These are phyloP conservation scores for Ambrosiella xylebori DNA, from an alignment of 2,329 filamentous ascomycete genomes.

Conservation along the genomic window DNA sequence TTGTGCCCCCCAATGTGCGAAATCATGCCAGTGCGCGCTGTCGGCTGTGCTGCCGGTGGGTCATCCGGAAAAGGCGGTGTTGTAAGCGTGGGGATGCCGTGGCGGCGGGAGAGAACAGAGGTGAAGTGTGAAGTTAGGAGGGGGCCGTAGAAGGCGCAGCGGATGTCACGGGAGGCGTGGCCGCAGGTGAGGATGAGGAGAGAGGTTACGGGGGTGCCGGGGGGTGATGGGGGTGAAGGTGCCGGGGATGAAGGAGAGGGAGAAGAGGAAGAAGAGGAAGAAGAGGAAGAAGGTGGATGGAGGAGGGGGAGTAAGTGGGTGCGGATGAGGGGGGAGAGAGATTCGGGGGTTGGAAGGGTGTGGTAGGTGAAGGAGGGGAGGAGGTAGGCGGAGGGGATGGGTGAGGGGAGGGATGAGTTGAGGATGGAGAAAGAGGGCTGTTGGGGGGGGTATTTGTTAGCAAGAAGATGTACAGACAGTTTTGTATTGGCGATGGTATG, in stretches of 20 bases:
- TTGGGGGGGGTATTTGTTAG: background rate
- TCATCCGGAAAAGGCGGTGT: background rate
- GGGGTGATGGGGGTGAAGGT: constrained; percentile 36
- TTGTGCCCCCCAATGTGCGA: constrained; percentile 76
- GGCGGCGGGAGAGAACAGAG: constrained; percentile 27
- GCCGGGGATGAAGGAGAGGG: constrained; percentile 39
- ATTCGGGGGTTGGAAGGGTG: constrained; percentile 27
- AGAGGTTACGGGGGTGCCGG: constrained; percentile 37
- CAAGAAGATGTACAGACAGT: background rate
- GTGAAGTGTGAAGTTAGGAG: constrained; percentile 52
- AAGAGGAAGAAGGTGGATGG: constrained; percentile 34
- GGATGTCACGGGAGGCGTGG: constrained; percentile 61
- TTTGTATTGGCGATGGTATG: background rate
- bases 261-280: constrained; percentile 28
- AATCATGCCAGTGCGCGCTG: constrained; percentile 50
- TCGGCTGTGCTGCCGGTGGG: constrained; percentile 12
- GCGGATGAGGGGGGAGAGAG: constrained; percentile 60
- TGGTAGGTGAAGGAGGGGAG: constrained; percentile 29
- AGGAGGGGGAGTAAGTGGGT: constrained; percentile 57
- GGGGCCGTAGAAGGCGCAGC: constrained; percentile 70
- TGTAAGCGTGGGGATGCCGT: constrained; percentile 31
- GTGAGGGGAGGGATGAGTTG: constrained; percentile 41
- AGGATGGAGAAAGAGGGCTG: constrained; percentile 71
- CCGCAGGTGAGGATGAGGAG: constrained; percentile 75
- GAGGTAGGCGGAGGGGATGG: constrained; percentile 30